Base-by-base conservation (phyloP, 1,139 yeast genomes). In the Yamadazyma diddensiae region DNA sequence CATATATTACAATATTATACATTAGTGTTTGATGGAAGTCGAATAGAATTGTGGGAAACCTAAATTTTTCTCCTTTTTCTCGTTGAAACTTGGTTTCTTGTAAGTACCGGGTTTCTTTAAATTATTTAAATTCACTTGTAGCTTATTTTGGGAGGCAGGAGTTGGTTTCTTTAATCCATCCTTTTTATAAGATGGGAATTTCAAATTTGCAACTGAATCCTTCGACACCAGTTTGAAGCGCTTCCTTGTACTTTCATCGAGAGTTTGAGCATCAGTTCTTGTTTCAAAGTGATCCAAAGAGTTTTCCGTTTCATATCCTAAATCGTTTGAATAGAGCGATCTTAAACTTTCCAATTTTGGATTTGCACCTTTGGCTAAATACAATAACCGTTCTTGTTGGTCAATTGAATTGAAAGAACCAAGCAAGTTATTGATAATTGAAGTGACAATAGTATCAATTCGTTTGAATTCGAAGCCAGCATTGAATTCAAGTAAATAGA, bases 91-190 rank as follows among this genome's bases (percentile, higher is more conserved):
- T 17, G 65, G 65, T 33, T 53, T 60, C 41, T 69, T 65, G 50
- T 73, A 68, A 18, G 76, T 74, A 9, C 77, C 77, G 1, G 81
- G 82, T 48, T 70, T 73, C 45, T 71, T 59, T 24, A 74, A 56
- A 1, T 70, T 70, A 20, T 25, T 31, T 12, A 37, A 16, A 20
- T 34, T 38, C 45, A 28, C 29, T 33, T 24, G 38, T 31, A 11
- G 32, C 18, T 9, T 53, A 48, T 32, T 47, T 3, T 34, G 21
- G 6, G 26, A 13, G 3, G 33, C 10, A 6, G 15, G n/a, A 11
- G 11, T 21, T 16, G 36, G 36, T 20, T 31, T 34, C 9, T 13
- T n/a, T 2, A 24, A 27, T 8, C 34, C 37, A 11, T 32, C 33
- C 20, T 29, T 31, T 15, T 45, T 45, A 20, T 45, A 45, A 16